Evolutionary conservation across 2,329 filamentous ascomycete species (phyloP), one percentile per base, ranked within the genome.

Genomic region (Aspergillus carbonarius): DNA sequence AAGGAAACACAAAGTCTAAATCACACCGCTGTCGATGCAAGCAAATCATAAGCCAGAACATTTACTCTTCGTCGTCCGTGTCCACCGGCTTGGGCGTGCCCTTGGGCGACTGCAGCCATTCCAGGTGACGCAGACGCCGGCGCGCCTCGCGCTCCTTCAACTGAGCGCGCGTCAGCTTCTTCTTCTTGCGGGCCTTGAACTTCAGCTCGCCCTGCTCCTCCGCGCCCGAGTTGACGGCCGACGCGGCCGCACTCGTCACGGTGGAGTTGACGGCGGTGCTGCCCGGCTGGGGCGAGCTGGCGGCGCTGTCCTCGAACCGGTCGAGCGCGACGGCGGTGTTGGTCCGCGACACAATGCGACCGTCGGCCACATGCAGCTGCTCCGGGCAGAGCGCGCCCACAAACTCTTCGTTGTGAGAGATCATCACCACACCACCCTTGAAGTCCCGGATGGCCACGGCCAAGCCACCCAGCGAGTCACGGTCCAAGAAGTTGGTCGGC

Each of bases 361-460:
- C 95, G 69, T 93, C 91, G 56, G 86, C 88, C 65, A 99, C 91
- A 77, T 96, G 90, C 91, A 95, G 96, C 78, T 98, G 93, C 81
- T 99, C 96, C 4, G 90, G 91, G 78, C 95, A 95, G 10, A 99
- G 87, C 3, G 93, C 93, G 60, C 93, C 93, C 53, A 99, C 93
- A 71, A 99, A 99, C 77, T 99, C 95, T 74, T 98, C 93, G 85
- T 99, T 98, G 81, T 99, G 95, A 62, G 93, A 97, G 78, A 99
- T 99, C 88, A 99, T 96, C 64, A 99, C 93, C 2, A 99, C 95
- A 76, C 95, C 95, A 66, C 95, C 95, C 82, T 92, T 96, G 86
- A 96, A 99, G 73, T 98, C 95, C 67, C 93, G 91, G 71, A 99
- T 98, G 66, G 95, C 95, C 40, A 96, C 92, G n/a, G 95, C 93